Base-by-base conservation (phyloP, 2,329 filamentous ascomycete genomes). In the Teratosphaeria epicoccoides region DNA sequence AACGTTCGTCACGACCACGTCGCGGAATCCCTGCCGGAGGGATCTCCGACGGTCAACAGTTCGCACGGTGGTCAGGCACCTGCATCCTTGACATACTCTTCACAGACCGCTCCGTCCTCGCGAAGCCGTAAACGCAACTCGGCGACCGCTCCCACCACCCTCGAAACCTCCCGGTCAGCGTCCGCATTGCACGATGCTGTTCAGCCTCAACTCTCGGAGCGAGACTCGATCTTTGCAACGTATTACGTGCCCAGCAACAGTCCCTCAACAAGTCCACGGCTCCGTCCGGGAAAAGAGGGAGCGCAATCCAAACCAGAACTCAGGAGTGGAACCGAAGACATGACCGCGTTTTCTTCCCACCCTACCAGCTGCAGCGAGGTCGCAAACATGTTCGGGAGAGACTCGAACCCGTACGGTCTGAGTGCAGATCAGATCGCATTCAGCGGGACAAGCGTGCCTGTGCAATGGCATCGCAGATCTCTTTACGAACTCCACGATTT, bases 191-290 rank as follows among this genome's bases (percentile, higher is more conserved):
- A 63, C 40, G 53, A 67, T 67, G 64, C 57, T 45, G 67, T 71
- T 55, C 64, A 62, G 25, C 77, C 78, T 46, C 78, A 78, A 67
- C 70, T 82, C 56, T 79, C 78, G 24, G 80, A 83, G 66, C 70
- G 80, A 60, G 80, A 83, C 65, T 80, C 76, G 66, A 82, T 83
- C 63, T 82, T 82, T 61, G 79, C 80, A 49, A 82, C 79, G 28
- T 78, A 79, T 57, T 83, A 82, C 64, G 67, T 76, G 1, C 70
- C 72, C 53, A 73, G 75, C 50, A 75, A 76, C 55, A 76, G 70
- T 61, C 73, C 75, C 57, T 64, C 63, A 51, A 61, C 66, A 52
- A 67, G 62, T 54, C 69, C 69, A 24, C 17, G 11, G 23, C 17
- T 24, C 25, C 44, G 9, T 9, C 25, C 44, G 20, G 20, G 44